These are phyloP conservation scores for Rhinocladiella similis DNA, from an alignment of 2,329 filamentous ascomycete species.

Conservation along the genomic window DNA sequence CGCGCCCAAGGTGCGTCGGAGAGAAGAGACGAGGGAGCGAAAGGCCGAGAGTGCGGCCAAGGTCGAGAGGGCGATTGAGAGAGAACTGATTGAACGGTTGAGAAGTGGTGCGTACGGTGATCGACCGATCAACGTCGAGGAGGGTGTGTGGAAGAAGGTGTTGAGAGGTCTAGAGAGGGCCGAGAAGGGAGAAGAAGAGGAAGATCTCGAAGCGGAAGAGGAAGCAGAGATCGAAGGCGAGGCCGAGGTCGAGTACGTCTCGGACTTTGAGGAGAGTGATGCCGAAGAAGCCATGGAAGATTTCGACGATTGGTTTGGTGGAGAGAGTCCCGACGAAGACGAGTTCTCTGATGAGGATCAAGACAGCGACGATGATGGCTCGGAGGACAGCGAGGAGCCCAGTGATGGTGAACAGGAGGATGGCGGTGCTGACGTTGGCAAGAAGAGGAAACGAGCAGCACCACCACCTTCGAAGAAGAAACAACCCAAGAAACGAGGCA, in stretches of 20 bases:
- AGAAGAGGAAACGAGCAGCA: slow-evolving; percentile 59
- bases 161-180: slow-evolving; percentile 84
- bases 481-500: slow-evolving; percentile 63
- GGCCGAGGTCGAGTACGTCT: slow-evolving; percentile 93
- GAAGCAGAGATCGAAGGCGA: slow-evolving; percentile 63
- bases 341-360: slow-evolving; percentile 61
- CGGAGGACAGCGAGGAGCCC: slow-evolving; percentile 58
- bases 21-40: slow-evolving; percentile 73
- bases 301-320: slow-evolving; percentile 93
- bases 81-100: slow-evolving; percentile 87
- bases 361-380: slow-evolving; percentile 59
- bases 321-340: slow-evolving; percentile 57
- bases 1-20: slow-evolving; percentile 81
- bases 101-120: slow-evolving; percentile 93
- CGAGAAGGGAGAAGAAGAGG: slow-evolving; percentile 81
- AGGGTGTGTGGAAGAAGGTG: slow-evolving; percentile 96
- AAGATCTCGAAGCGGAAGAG: slow-evolving; percentile 71
- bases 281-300: slow-evolving; percentile 76
- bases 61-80: slow-evolving; percentile 92
- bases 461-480: slow-evolving; percentile 45
- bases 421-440: slow-evolving; percentile 46
- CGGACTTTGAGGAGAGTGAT: slow-evolving; percentile 82
- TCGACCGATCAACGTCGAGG: slow-evolving; percentile 90
- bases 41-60: slow-evolving; percentile 83
- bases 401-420: slow-evolving; percentile 53